Conservation (phyloP, 2,329 filamentous ascomycete species). For the Ramularia endophylla region DNA sequence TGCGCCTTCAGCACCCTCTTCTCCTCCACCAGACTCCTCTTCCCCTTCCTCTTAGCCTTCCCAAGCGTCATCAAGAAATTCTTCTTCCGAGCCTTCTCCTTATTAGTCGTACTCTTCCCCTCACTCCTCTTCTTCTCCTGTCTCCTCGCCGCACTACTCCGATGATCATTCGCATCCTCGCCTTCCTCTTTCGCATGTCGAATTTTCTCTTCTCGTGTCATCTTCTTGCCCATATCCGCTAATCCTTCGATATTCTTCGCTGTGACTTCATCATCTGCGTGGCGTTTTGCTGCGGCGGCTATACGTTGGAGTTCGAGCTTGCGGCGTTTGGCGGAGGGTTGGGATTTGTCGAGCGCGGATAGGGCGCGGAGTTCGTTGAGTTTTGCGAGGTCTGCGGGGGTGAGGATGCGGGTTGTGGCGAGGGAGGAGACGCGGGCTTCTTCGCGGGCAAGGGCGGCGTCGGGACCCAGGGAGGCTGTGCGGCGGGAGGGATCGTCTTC, state of each 20-base stretch:
- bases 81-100: constrained; percentile 95
- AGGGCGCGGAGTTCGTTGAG: constrained; percentile 78
- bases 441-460: constrained; percentile 25
- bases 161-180: constrained; percentile 60
- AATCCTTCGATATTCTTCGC: constrained; percentile 88
- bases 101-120: constrained; percentile 96
- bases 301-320: constrained; percentile 23
- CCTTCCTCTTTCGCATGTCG: constrained; percentile 76
- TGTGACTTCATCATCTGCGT: constrained; percentile 83
- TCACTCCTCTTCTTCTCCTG: constrained; percentile 81
- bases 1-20: constrained; percentile 75
- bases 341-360: constrained; percentile 61
- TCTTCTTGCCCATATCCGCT: constrained; percentile 68
- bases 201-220: constrained; percentile 83
- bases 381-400: constrained; percentile 92
- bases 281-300: constrained; percentile 35
- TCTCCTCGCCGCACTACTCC: constrained; percentile 74
- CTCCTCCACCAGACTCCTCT: constrained; percentile 85
- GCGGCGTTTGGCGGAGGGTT: constrained; percentile 41
- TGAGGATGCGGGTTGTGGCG: constrained; percentile 90
- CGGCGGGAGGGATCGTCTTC: constrained; percentile 23
- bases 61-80: constrained; percentile 98
- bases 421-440: constrained; percentile 55
- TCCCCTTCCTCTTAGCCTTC: constrained; percentile 93
- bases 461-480: constrained; percentile 26